Evolutionary conservation across 2,329 filamentous ascomycete species (phyloP).

Genomic region (Colletotrichum sublineola): DNA sequence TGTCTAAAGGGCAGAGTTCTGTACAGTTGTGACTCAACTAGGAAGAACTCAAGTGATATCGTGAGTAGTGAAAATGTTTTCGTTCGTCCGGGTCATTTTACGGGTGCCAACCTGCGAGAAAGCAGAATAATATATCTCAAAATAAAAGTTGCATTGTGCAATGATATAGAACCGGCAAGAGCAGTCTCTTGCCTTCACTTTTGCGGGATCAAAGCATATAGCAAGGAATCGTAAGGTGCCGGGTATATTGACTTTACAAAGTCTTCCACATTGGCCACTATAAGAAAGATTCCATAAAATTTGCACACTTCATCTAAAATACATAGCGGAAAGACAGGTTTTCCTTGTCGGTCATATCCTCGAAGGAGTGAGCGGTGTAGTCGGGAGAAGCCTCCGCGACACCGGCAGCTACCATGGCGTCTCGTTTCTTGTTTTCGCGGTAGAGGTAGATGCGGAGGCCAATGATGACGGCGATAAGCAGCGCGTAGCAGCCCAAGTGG

Average conservation of each 20-base stretch:
- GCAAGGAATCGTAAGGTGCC: not conserved
- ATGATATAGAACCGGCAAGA: not conserved
- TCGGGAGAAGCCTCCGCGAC: constrained; percentile 56
- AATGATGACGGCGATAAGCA: constrained; percentile 70
- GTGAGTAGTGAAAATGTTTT: not conserved
- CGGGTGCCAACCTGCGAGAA: too few species aligned
- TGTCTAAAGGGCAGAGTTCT: too few species aligned
- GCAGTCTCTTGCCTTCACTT: not conserved
- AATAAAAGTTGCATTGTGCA: not conserved
- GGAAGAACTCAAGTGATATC: too few species aligned
- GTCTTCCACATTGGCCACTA: constrained; percentile 2
- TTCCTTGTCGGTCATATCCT: constrained; percentile 73
- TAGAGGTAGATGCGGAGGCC: constrained; percentile 70
- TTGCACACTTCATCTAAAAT: constrained; percentile 49
- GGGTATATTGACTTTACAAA: not conserved
- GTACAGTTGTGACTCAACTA: too few species aligned
- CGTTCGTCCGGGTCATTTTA: not conserved
- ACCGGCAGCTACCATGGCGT: constrained; percentile 59
- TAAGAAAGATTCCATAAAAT: not conserved
- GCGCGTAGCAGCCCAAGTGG: constrained; percentile 76
- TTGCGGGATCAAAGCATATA: not conserved
- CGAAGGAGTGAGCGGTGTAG: constrained; percentile 66
- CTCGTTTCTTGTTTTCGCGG: constrained; percentile 70
- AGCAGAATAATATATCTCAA: too few species aligned
- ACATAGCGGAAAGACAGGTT: constrained; percentile 73